A percentile compares a stretch with the other conserved stretches of the same genome.
These are phyloP conservation scores for Waltergamsia citrina DNA, from an alignment of 2,329 filamentous ascomycete species.

Conservation along the genomic window DNA sequence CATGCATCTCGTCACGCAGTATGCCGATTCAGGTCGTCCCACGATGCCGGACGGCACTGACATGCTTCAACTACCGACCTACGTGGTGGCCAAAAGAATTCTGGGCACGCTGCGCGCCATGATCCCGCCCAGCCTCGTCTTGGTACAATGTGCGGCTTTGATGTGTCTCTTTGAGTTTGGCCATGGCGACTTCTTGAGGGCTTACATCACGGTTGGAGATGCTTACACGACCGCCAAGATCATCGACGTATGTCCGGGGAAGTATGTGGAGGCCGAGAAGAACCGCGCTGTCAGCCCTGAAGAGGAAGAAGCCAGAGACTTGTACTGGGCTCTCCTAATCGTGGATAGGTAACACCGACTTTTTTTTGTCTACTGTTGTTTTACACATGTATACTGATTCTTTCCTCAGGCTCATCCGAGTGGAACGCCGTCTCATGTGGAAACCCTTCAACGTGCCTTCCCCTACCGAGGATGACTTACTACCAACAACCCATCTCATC, in stretches of 20 bases:
- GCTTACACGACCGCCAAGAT: slow-evolving; percentile 24
- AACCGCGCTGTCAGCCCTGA: slow-evolving; percentile 16
- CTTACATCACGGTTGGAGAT: slow-evolving; percentile 32
- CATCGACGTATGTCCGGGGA: slow-evolving; percentile 24
- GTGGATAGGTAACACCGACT: slow-evolving; percentile 26
- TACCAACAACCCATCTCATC: slow-evolving; percentile 22
- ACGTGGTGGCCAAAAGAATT: slow-evolving; percentile 26
- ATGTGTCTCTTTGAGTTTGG: slow-evolving; percentile 34
- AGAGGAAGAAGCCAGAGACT: slow-evolving; percentile 27
- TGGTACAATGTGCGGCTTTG: slow-evolving; percentile 29
- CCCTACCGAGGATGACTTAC: slow-evolving; percentile 22
- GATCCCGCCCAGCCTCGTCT: slow-evolving; percentile 23
- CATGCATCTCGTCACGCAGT: slow-evolving; percentile 30
- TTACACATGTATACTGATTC: slow-evolving; percentile 1
- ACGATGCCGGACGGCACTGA: slow-evolving; percentile 18
- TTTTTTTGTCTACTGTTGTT: no score
- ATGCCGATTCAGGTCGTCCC: slow-evolving; percentile 23
- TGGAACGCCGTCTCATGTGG: slow-evolving; percentile 18
- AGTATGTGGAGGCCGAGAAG: slow-evolving; percentile 19
- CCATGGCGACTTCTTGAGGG: slow-evolving; percentile 28
- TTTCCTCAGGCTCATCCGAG: slow-evolving; percentile 16
- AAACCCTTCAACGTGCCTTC: slow-evolving; percentile 23
- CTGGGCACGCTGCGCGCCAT: slow-evolving; percentile 24
- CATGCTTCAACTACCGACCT: slow-evolving; percentile 29
- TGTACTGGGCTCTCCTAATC: slow-evolving; percentile 35